Conservation (phyloP, 1,139 yeast genomes). For the Candida anutae region DNA sequence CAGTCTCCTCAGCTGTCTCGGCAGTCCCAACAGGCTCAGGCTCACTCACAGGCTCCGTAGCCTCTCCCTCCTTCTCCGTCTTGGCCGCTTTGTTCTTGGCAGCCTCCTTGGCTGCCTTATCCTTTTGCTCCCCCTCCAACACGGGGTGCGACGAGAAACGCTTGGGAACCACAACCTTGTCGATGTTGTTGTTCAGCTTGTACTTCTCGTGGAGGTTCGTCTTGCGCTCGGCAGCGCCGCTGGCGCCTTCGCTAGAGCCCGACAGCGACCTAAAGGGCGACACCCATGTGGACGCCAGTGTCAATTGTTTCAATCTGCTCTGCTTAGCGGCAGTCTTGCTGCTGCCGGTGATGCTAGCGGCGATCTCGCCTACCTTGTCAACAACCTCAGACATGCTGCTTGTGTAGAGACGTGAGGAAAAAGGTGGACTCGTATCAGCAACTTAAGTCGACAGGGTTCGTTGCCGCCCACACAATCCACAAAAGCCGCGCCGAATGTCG, state of each 20-base stretch:
- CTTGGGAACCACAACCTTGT: slow-evolving; percentile 32
- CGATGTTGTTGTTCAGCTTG: slow-evolving; percentile 27
- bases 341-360: slow-evolving; percentile 6
- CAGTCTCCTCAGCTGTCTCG: slow-evolving; percentile 1
- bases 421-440: no score
- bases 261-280: slow-evolving; percentile 39
- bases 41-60: slow-evolving; percentile 3
- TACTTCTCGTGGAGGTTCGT: slow-evolving; percentile 25
- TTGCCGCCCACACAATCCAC: no score
- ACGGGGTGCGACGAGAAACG: slow-evolving; percentile 37
- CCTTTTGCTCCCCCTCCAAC: slow-evolving; percentile 13
- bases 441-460: no score
- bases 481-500: no score
- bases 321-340: slow-evolving; percentile 5
- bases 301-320: slow-evolving; percentile 29
- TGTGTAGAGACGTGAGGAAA: no score
- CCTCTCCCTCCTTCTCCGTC: slow-evolving; percentile 1
- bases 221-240: slow-evolving; percentile 8
- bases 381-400: slow-evolving; percentile 16
- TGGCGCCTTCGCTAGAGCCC: slow-evolving; percentile 4
- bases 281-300: slow-evolving; percentile 37
- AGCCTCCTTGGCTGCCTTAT: slow-evolving; percentile 1
- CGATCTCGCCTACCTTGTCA: slow-evolving; percentile 9
- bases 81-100: slow-evolving; percentile 1
- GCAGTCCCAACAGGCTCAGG: slow-evolving; percentile 5